A percentile compares a stretch with the other conserved stretches of the same genome.
These are phyloP conservation scores for Pythium volutum DNA, from an alignment of 352 stramenopile genomes.

Conservation along the genomic window DNA sequence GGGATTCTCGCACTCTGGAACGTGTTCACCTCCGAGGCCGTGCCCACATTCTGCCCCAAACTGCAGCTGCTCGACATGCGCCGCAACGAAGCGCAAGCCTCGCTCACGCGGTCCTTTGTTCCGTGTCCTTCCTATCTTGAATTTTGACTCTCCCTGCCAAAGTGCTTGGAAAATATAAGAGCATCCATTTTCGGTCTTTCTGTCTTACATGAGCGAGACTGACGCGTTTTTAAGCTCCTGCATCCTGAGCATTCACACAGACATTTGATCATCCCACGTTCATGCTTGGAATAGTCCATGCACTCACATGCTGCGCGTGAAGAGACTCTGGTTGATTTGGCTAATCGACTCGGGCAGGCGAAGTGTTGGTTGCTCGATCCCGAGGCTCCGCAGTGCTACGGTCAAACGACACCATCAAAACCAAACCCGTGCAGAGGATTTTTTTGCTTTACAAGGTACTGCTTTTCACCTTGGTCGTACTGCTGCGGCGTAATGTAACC, in stretches of 20 bases:
- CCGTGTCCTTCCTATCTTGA: slow-evolving; percentile 50
- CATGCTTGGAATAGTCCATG: background rate
- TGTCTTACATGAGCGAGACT: slow-evolving; percentile 62
- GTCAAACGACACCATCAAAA: no score
- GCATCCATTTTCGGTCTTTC: background rate
- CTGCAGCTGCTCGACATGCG: slow-evolving; percentile 62
- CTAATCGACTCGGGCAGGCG: slow-evolving; percentile 60
- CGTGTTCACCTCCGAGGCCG: slow-evolving; percentile 54
- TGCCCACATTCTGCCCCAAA: slow-evolving; percentile 51
- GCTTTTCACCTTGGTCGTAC: slow-evolving; percentile 55
- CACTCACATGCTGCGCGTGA: slow-evolving; percentile 68
- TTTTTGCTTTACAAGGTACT: background rate
- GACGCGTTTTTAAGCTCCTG: slow-evolving; percentile 74
- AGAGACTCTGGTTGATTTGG: slow-evolving; percentile 52
- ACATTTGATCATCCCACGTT: background rate
- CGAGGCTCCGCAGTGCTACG: slow-evolving; percentile 50
- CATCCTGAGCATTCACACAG: slow-evolving; percentile 26
- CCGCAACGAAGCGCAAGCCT: slow-evolving; percentile 49
- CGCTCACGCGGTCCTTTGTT: slow-evolving; percentile 50
- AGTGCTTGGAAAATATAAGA: slow-evolving; percentile 2
- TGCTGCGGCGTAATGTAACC: slow-evolving; percentile 60
- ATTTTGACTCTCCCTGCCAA: slow-evolving; percentile 29
- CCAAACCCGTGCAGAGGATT: no score
- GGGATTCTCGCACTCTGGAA: slow-evolving; percentile 64
- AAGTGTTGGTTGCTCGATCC: slow-evolving; percentile 63